A percentile compares a stretch with the other conserved stretches of the same genome.
Evolutionary conservation across 1,284 basidiomycete genomes (phyloP).

Genomic region (Malassezia restricta): DNA sequence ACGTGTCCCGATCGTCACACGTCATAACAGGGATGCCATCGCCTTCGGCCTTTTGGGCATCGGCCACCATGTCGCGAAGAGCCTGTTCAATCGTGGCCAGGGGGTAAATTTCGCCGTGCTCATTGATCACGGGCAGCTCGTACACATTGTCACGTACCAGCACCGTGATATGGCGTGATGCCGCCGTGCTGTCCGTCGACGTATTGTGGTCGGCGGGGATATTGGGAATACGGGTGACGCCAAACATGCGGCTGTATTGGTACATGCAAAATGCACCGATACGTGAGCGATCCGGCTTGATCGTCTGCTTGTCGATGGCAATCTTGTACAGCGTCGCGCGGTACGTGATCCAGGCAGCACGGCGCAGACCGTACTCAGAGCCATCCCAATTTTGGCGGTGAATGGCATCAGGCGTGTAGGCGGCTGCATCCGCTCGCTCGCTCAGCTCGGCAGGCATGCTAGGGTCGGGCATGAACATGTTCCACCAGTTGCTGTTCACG

Average conservation of each 20-base stretch:
- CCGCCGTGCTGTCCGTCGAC: conserved; percentile 47
- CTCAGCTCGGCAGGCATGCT: conserved; percentile 46
- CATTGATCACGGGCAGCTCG: conserved; percentile 55
- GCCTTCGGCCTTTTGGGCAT: conserved; percentile 55
- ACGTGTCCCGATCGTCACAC: conserved; percentile 67
- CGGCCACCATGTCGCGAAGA: conserved; percentile 58
- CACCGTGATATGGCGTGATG: conserved; percentile 58
- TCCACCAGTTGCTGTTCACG: conserved; percentile 95
- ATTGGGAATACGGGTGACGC: conserved; percentile 43
- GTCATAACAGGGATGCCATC: conserved; percentile 60
- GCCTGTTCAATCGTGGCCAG: conserved; percentile 58
- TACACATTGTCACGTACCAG: conserved; percentile 73
- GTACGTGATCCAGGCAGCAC: conserved; percentile 70
- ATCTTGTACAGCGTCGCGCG: conserved; percentile 69
- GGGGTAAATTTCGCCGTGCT: conserved; percentile 47
- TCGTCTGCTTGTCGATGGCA: conserved; percentile 54
- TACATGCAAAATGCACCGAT: conserved; percentile 54
- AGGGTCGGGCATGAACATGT: conserved; percentile 58
- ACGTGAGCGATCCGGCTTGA: conserved; percentile 51
- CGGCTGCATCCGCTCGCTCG: conserved; percentile 35
- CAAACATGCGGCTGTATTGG: conserved; percentile 50
- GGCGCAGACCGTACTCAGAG: conserved; percentile 65
- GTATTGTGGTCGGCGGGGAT: conserved; percentile 49
- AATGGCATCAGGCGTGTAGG: conserved; percentile 20
- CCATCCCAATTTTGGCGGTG: conserved; percentile 34